These are phyloP conservation scores for Sideroxylon spinosum DNA, from an alignment of 179 eudicot species.

Conservation along the genomic window DNA sequence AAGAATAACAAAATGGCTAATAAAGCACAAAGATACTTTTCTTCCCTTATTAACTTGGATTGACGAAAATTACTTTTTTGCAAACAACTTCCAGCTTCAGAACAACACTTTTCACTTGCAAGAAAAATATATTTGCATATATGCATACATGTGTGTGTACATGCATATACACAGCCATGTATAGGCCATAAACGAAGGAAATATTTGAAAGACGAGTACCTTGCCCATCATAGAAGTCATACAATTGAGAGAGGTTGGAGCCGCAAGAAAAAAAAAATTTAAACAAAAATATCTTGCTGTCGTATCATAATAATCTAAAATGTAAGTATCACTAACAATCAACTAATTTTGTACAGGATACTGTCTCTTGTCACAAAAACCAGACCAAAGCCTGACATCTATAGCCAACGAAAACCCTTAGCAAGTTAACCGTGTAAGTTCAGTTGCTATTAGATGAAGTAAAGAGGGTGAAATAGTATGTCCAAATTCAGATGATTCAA, in stretches of 20 bases:
- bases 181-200: neutral
- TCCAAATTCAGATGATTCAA: neutral
- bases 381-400: neutral
- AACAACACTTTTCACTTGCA: neutral
- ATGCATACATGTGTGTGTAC: too few relatives aligned
- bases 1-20: neutral
- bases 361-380: neutral
- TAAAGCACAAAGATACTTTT: neutral
- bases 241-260: neutral
- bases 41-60: neutral
- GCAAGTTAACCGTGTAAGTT: neutral
- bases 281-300: neutral
- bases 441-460: neutral
- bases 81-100: neutral
- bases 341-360: neutral
- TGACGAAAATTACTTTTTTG: neutral
- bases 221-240: neutral
- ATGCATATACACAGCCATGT: neutral
- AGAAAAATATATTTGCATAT: neutral
- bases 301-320: neutral
- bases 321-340: neutral
- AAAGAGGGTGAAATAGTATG: neutral
- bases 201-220: neutral
- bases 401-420: neutral
- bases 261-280: neutral